Evolutionary conservation across 2,329 filamentous ascomycete species (phyloP).

Genomic region (Nothophoma quercina): DNA sequence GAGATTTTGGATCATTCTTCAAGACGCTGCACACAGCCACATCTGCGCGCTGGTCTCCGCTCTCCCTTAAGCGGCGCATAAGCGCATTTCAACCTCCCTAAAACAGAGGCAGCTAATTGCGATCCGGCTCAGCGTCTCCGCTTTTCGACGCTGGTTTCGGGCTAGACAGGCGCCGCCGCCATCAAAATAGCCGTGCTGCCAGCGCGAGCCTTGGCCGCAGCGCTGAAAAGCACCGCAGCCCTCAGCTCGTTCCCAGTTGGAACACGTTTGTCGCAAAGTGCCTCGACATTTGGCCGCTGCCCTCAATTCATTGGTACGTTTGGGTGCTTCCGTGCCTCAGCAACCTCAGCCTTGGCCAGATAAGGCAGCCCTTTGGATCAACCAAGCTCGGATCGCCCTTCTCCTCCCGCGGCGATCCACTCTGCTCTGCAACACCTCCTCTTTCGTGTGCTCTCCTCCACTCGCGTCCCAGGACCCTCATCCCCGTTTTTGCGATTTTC

Average conservation of each 20-base stretch:
- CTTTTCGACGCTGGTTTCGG: constrained; percentile 20
- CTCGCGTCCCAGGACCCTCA: constrained; percentile 18
- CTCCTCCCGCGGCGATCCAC: constrained; percentile 27
- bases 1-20: not conserved
- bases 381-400: constrained; percentile 21
- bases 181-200: constrained; percentile 11
- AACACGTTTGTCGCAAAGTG: constrained; percentile 8
- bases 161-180: constrained; percentile 21
- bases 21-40: constrained; percentile 15
- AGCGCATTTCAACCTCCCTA: constrained; percentile 21
- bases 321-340: constrained; percentile 4
- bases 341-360: constrained; percentile 7
- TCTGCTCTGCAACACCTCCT: constrained; percentile 29
- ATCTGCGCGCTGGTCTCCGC: constrained; percentile 8
- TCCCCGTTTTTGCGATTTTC: constrained; percentile 9
- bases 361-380: constrained; percentile 14
- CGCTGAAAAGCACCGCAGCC: constrained; percentile 17
- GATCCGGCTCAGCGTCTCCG: constrained; percentile 17
- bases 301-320: not conserved
- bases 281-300: not conserved
- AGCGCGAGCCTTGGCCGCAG: constrained; percentile 2
- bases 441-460: constrained; percentile 19
- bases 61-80: constrained; percentile 16
- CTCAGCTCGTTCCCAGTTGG: constrained; percentile 9
- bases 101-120: constrained; percentile 16